A percentile compares a stretch with the other conserved stretches of the same genome.
These are phyloP conservation scores for Colletotrichum orchidophilum DNA, from an alignment of 2,329 filamentous ascomycete species.

Conservation along the genomic window DNA sequence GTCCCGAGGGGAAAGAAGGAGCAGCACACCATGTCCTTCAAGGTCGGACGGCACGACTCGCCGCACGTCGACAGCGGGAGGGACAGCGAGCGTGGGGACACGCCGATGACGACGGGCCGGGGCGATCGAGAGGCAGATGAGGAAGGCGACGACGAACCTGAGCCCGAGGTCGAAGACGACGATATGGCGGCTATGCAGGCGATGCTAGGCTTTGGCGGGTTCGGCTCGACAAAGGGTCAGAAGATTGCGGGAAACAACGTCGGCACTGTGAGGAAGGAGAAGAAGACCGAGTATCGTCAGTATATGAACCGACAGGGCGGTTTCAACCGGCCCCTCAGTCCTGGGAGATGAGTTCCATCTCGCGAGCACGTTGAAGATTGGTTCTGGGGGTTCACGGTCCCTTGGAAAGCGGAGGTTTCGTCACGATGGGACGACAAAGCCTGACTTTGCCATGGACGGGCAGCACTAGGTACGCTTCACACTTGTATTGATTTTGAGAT, in stretches of 20 bases:
- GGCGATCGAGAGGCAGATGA: constrained; percentile 18
- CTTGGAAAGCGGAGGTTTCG: not conserved
- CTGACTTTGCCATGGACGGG: not conserved
- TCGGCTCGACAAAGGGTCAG: constrained; percentile 86
- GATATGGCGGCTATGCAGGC: constrained; percentile 79
- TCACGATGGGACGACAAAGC: not conserved
- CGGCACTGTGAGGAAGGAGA: constrained; percentile 86
- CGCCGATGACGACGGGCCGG: constrained; percentile 31
- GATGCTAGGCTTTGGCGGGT: constrained; percentile 90
- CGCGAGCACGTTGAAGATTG: not conserved
- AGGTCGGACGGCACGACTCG: constrained; percentile 45
- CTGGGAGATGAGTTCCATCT: constrained; percentile 47
- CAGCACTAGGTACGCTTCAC: not conserved
- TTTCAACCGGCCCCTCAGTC: constrained; percentile 82
- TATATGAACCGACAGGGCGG: constrained; percentile 92
- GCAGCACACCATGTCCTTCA: constrained; percentile 45
- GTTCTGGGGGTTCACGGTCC: not conserved
- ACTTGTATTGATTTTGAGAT: constrained; percentile 6
- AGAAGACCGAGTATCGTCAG: constrained; percentile 94
- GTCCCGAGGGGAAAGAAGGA: constrained; percentile 36
- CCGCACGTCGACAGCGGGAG: constrained; percentile 35
- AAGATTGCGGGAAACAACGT: constrained; percentile 90
- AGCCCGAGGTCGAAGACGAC: constrained; percentile 68
- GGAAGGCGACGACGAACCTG: constrained; percentile 48
- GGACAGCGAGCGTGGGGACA: constrained; percentile 34